Base-by-base conservation (phyloP, 2,329 filamentous ascomycete genomes). In the Ceratocystis cubensis region DNA sequence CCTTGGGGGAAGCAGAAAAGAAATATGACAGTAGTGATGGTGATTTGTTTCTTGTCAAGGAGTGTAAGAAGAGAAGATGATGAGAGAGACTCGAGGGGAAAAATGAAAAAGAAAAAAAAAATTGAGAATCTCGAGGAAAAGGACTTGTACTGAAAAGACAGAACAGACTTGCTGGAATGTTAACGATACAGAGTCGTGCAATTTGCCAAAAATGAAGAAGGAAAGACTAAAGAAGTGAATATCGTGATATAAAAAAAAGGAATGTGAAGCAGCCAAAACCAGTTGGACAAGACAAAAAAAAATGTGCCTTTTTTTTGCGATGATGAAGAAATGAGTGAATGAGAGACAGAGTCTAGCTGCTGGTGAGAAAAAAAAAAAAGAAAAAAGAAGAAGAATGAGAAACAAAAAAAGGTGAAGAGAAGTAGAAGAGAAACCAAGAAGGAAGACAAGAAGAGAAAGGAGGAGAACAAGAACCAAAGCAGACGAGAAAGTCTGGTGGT, bases 381-480 rank as follows among this genome's bases (percentile, higher is more conserved):
- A 79, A 82, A 83, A 75, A 78, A 81, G 75, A 74, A 80, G 79
- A 77, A 71, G 70, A 70, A 71, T 71, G 71, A 71, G 66, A 71
- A 65, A 69, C 69, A 70, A 70, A 69, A 70, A 57, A 57, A 17
- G 13, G 53, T 56, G 22, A 57, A 33, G 28, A 57, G 25, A 57
- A 57, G 53, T 56, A 33, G 53, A 57, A 57, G n/a, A 57, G 53
- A 57, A 57, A 33, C 22, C 53, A 28, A 57, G 30, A 33, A 30
- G 28, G 53, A 57, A 33, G 22, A 57, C 53, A 33, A 57, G 22
- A 57, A 33, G 53, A 57, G 17, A n/a, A 30, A 57, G 22, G 17
- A 57, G 53, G 53, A 41, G 59, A 64, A 45, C 33, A 65, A 64
- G 56, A 56, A 63, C 45, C 30, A 13, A 33, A 8, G 53, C 2